Base-by-base conservation (phyloP, 345 rosid species). In the Salix brachista region DNA sequence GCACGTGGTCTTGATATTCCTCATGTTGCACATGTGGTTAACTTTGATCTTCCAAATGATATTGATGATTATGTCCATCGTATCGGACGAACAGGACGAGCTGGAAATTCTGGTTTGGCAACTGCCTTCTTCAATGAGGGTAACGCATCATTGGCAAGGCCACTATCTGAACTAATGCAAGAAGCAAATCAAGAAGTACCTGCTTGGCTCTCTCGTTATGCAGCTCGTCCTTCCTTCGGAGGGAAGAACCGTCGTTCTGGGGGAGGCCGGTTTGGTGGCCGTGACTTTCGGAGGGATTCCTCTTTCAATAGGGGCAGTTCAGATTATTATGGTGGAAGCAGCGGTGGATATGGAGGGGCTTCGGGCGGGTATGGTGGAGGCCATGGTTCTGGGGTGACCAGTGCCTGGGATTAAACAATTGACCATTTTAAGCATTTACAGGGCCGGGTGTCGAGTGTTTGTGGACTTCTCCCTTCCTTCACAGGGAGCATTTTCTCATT, bases 1-100 rank as follows among this genome's bases (percentile, higher is more conserved):
- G 94, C 94, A 6, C 94, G 94, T 65, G 99, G 99, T 69, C 99
- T 95, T 42, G 99, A 95, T 84, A 93, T 95, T 30, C 99, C 99
- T 21, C 94, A 90, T 46, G 99, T 95, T 50, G 86, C 99, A 60
- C 99, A 95, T 52, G 99, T 95, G 6, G 96, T 95, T 70, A 95
- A 95, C 82, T 95, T 95, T 65, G 98, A 95, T 83, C 94, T 95
- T 50, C 99, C 99, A 11, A 93, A 93, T 74, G 99, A 95, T 78
- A 95, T 95, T 39, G 98, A 95, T 74, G 99, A 95, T 82, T 95
- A 95, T 61, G 99, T 95, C 42, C 99, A 95, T 80, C 94, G 98
- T 16, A 95, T 95, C 75, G 99, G 99, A 80, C 78, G 99, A n/a
- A 95, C 99, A 56, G 99, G 99, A 39, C 90, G 99, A 70, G 99